Percentiles rank a stretch among this genome's conserved stretches.
Evolutionary conservation across 768 basidiomycete species (phyloP).

Genomic region (Dioszegia aurantiaca): DNA sequence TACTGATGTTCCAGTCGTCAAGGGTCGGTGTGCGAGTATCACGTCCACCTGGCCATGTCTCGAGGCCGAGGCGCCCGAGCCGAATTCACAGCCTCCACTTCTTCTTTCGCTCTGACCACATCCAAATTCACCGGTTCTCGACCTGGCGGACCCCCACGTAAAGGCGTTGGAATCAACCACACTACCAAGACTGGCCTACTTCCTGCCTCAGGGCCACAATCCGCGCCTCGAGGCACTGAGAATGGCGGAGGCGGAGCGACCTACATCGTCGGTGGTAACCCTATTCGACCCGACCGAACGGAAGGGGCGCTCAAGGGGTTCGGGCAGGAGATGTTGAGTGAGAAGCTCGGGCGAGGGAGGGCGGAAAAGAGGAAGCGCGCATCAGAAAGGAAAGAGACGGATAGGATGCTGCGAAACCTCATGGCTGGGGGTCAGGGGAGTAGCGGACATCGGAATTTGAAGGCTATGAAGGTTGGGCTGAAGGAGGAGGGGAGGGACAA

Average conservation of each 20-base stretch:
- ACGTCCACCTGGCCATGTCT: slow-evolving; percentile 77
- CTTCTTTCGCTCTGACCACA: slow-evolving; percentile 28
- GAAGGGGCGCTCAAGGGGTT: slow-evolving; percentile 32
- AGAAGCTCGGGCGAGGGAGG: slow-evolving; percentile 74
- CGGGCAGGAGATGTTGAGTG: slow-evolving; percentile 60
- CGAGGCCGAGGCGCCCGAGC: slow-evolving; percentile 69
- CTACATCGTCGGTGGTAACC: slow-evolving; percentile 77
- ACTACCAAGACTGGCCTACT: slow-evolving; percentile 41
- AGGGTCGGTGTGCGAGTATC: slow-evolving; percentile 82
- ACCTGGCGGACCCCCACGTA: background rate
- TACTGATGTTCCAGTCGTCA: slow-evolving; percentile 57
- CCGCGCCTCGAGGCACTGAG: slow-evolving; percentile 28
- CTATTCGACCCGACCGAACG: slow-evolving; percentile 56
- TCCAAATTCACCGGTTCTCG: background rate
- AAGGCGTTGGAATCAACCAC: slow-evolving; percentile 28
- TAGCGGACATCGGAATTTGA: slow-evolving; percentile 49
- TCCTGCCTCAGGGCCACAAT: slow-evolving; percentile 33
- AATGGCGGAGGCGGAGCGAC: slow-evolving; percentile 56
- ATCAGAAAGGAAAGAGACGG: slow-evolving; percentile 56
- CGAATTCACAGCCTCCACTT: slow-evolving; percentile 71
- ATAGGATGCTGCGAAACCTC: slow-evolving; percentile 62
- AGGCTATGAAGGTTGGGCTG: slow-evolving; percentile 64
- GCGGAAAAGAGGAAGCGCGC: slow-evolving; percentile 72
- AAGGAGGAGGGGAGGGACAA: background rate
- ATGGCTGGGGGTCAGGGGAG: slow-evolving; percentile 60